These are phyloP conservation scores for Rubus parviflorus DNA, from an alignment of 306 rosid genomes.

Conservation along the genomic window DNA sequence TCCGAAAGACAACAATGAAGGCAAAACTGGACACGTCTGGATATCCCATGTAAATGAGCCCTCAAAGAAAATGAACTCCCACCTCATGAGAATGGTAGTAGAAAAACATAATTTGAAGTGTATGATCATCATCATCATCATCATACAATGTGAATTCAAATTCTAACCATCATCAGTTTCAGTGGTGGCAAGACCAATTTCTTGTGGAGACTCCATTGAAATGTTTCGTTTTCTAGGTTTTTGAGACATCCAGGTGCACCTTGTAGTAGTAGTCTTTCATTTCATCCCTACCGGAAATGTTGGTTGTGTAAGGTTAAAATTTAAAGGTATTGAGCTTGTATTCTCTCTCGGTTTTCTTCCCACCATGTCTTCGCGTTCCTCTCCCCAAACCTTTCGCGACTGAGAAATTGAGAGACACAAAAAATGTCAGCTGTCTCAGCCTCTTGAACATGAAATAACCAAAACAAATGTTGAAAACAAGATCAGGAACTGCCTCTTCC, in stretches of 20 bases:
- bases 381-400: slow-evolving; percentile 85
- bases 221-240: slow-evolving; percentile 30
- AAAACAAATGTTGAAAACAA: neutral
- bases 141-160: slow-evolving; percentile 22
- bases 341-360: slow-evolving; percentile 85
- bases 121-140: slow-evolving; percentile 10
- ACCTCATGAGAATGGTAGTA: slow-evolving; percentile 15
- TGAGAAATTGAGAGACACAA: slow-evolving; percentile 28
- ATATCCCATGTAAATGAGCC: slow-evolving; percentile 34
- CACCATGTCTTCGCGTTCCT: slow-evolving; percentile 80
- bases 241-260: slow-evolving; percentile 22
- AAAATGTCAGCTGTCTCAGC: slow-evolving; percentile 7
- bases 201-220: slow-evolving; percentile 28
- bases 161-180: slow-evolving; percentile 17
- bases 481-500: neutral
- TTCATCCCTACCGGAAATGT: slow-evolving; percentile 26
- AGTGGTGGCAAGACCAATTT: slow-evolving; percentile 19
- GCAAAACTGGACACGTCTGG: slow-evolving; percentile 28
- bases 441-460: slow-evolving; percentile 4
- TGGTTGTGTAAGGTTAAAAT: slow-evolving; percentile 17
- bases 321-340: slow-evolving; percentile 81
- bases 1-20: slow-evolving; percentile 19
- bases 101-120: slow-evolving; percentile 10
- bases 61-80: slow-evolving; percentile 21
- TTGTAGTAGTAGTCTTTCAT: slow-evolving; percentile 18